Evolutionary conservation across 2,329 filamentous ascomycete genomes (phyloP).

Genomic region (Exophiala sp.): DNA sequence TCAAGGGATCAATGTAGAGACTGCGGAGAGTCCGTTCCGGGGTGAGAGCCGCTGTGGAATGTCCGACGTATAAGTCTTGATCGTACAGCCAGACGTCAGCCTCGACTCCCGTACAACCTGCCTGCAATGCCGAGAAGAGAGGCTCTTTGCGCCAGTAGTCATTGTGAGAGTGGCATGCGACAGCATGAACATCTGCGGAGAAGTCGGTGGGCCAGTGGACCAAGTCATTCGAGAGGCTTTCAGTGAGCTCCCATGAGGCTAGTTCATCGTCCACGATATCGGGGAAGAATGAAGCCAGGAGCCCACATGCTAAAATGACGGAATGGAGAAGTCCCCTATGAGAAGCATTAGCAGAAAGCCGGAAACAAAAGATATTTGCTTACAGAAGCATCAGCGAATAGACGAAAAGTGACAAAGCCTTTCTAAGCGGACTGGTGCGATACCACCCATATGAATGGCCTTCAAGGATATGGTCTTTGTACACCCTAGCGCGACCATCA

Average conservation of each 20-base stretch:
- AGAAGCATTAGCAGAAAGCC: constrained; percentile 1
- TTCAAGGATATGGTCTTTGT: constrained; percentile 8
- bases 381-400: constrained; percentile 27
- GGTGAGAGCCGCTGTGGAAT: constrained; percentile 45
- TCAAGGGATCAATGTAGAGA: constrained; percentile 50
- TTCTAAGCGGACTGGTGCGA: constrained; percentile 12
- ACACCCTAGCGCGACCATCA: constrained; percentile 1
- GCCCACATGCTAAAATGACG: constrained; percentile 35
- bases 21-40: constrained; percentile 44
- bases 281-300: constrained; percentile 39
- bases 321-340: constrained; percentile 37
- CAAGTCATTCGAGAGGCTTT: constrained; percentile 34
- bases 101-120: constrained; percentile 52
- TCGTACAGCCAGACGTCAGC: constrained; percentile 53
- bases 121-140: constrained; percentile 50
- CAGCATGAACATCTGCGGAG: constrained; percentile 46
- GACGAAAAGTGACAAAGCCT: constrained; percentile 18
- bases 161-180: constrained; percentile 53
- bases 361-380: background rate
- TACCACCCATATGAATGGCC: constrained; percentile 2
- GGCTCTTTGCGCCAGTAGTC: constrained; percentile 54
- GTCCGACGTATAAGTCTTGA: constrained; percentile 51
- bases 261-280: constrained; percentile 38
- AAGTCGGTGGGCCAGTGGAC: constrained; percentile 44
- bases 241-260: constrained; percentile 38